Evolutionary conservation across 2,329 filamentous ascomycete species (phyloP), one percentile per base, ranked within the genome.

Genomic region (Colletotrichum theobromicola): DNA sequence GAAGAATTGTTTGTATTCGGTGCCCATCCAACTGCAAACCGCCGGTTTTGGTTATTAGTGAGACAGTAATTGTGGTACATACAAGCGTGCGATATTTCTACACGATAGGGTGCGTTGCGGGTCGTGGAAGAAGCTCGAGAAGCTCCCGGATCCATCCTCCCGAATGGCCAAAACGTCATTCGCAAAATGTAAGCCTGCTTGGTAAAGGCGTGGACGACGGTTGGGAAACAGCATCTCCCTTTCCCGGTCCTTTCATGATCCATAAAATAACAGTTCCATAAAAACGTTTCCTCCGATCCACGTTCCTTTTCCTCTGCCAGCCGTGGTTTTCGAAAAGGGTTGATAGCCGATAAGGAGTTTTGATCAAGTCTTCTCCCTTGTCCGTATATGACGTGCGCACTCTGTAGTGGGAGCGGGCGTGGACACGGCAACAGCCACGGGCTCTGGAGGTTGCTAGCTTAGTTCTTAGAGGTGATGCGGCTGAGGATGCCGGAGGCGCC

Each of bases 401-500:
- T n/a, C 42, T 50, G n/a, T 10, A 12, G n/a, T 50, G 42, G 10
- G 12, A n/a, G 42, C 32, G 34, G 16, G 46, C 34, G 28, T 28
- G 7, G 32, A 42, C 34, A 61, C 42, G n/a, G 16, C n/a, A 26
- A 24, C 37, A 30, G 66, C 42, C 42, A 55, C 65, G 60, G 53
- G 34, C 67, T 15, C 8, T 30, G 24, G 24, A 24, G 18, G 7
- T 18, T 21, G n/a, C 60, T 75, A 74, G 75, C 72, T 76, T 79
- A 83, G 78, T 80, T 81, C 76, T 80, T 79, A 75, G 77, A 76
- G 61, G 78, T 68, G 37, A 83, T 77, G 61, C 79, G 78, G 84
- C 81, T 85, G 30, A 90, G 80, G 77, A 89, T 83, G 74, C 83
- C 79, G 77, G 82, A 78, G 75, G 82, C 80, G 71, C 74, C 70